A percentile compares a stretch with the other conserved stretches of the same genome.
These are phyloP conservation scores for Marasmius tenuissimus DNA, from an alignment of 1,284 basidiomycete genomes.

Conservation along the genomic window DNA sequence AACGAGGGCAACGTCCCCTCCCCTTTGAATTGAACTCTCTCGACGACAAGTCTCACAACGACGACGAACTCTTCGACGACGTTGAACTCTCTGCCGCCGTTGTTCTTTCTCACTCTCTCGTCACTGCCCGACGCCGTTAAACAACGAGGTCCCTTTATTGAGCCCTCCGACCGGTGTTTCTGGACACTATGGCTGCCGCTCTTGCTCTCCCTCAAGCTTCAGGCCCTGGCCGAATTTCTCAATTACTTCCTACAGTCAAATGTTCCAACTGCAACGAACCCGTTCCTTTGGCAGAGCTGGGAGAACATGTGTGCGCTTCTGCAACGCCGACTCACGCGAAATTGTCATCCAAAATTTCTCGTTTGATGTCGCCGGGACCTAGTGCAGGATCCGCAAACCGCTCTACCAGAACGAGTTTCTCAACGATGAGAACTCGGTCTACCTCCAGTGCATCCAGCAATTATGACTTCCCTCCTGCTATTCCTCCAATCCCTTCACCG, in stretches of 20 bases:
- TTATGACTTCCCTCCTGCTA: neutral
- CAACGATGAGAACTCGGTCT: slow-evolving; percentile 1
- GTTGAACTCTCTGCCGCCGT: too few relatives aligned
- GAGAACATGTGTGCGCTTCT: slow-evolving; percentile 69
- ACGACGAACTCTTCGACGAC: too few relatives aligned
- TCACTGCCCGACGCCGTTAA: too few relatives aligned
- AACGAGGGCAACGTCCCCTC: too few relatives aligned
- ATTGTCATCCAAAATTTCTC: slow-evolving; percentile 22
- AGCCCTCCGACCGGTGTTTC: neutral
- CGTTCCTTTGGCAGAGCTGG: slow-evolving; percentile 69
- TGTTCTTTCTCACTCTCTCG: too few relatives aligned
- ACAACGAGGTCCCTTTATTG: neutral
- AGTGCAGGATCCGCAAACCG: neutral
- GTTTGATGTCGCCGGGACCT: slow-evolving; percentile 9
- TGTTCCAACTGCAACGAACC: slow-evolving; percentile 74
- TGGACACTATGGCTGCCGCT: neutral
- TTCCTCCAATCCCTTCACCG: neutral
- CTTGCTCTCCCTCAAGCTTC: neutral
- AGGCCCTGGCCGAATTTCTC: slow-evolving; percentile 53
- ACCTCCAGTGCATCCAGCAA: neutral
- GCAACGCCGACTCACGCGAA: slow-evolving; percentile 42
- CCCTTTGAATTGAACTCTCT: too few relatives aligned
- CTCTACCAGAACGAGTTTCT: neutral
- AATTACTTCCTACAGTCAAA: slow-evolving; percentile 77
- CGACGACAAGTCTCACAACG: too few relatives aligned